phyloP scores from a whole-genome alignment of 2,329 filamentous ascomycete species.

The Ascochyta rabiei region DNA sequence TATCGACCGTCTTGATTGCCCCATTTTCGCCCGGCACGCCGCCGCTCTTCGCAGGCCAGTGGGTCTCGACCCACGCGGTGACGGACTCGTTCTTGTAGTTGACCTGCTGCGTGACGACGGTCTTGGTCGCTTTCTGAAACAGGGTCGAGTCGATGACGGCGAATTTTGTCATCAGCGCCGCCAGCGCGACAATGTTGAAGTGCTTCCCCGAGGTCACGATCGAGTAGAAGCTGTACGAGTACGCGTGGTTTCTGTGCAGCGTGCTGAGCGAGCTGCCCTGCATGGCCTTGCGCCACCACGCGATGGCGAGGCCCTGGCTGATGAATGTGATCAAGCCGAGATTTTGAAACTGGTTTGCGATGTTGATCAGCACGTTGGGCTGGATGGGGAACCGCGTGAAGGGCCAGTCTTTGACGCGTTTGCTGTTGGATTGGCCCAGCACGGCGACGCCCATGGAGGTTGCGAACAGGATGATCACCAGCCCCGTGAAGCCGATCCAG shows the following conservation, averaged over 20 bases:
- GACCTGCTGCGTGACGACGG: conserved; percentile 24
- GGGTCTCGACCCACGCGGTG: conserved; percentile 27
- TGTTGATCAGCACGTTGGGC: conserved; percentile 35
- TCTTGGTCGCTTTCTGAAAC: conserved; percentile 32
- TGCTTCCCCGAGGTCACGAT: conserved; percentile 27
- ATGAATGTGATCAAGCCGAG: conserved; percentile 30
- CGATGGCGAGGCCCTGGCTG: conserved; percentile 32
- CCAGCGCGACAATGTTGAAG: conserved; percentile 34
- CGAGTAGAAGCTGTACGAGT: conserved; percentile 32
- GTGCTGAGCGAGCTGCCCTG: conserved; percentile 26
- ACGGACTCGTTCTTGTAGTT: conserved; percentile 27
- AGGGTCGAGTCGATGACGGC: conserved; percentile 33
- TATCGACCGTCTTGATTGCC: conserved; percentile 27
- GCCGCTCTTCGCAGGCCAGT: conserved; percentile 24
- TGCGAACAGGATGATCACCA: conserved; percentile 25
- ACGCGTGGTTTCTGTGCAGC: conserved; percentile 31
- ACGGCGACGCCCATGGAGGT: conserved; percentile 28
- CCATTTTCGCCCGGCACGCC: conserved; percentile 28
- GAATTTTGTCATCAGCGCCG: conserved; percentile 35
- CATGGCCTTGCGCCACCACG: conserved; percentile 34
- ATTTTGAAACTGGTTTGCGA: conserved; percentile 34
- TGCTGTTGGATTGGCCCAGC: conserved; percentile 19
- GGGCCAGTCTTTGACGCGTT: conserved; percentile 29
- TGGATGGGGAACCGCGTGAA: conserved; percentile 24
- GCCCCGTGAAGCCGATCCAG: conserved; percentile 28